A percentile compares a stretch with the other conserved stretches of the same genome.
phyloP scores from a whole-genome alignment of 2,329 filamentous ascomycete species.

The Diplodia intermedia region DNA sequence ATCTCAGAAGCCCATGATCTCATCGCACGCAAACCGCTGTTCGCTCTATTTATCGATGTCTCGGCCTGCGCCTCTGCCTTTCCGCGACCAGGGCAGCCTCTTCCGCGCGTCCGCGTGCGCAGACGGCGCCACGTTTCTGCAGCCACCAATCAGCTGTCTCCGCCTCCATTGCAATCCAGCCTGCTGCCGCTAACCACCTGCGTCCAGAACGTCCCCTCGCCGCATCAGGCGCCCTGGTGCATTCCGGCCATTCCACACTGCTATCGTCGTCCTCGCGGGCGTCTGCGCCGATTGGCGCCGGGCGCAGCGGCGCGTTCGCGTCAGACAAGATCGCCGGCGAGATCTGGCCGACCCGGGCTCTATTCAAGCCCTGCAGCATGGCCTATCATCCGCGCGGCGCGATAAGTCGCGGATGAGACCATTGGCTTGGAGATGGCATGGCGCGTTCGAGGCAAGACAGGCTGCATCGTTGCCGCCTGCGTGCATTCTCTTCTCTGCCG shows the following conservation, averaged over 20 bases:
- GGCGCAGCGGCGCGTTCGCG: no score
- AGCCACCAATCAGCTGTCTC: background rate
- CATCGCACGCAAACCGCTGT: background rate
- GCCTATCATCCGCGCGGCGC: background rate
- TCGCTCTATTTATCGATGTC: conserved; percentile 3
- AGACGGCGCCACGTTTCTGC: background rate
- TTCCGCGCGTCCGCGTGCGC: conserved; percentile 14
- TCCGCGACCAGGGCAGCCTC: background rate
- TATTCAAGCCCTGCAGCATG: background rate
- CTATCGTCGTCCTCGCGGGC: no score
- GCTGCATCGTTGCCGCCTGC: no score
- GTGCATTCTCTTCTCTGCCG: no score
- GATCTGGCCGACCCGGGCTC: background rate
- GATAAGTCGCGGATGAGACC: background rate
- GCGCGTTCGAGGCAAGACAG: background rate
- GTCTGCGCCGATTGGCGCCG: no score
- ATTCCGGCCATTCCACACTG: no score
- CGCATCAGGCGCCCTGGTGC: background rate
- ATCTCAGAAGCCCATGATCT: conserved; percentile 14
- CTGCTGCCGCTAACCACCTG: background rate
- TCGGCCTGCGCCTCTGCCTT: background rate
- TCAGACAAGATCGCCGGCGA: background rate
- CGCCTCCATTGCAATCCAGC: conserved; percentile 5
- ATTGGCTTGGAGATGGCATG: background rate
- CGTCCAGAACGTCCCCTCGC: background rate